Conservation (phyloP, 1,284 basidiomycete species). For the Tilletia caries region DNA sequence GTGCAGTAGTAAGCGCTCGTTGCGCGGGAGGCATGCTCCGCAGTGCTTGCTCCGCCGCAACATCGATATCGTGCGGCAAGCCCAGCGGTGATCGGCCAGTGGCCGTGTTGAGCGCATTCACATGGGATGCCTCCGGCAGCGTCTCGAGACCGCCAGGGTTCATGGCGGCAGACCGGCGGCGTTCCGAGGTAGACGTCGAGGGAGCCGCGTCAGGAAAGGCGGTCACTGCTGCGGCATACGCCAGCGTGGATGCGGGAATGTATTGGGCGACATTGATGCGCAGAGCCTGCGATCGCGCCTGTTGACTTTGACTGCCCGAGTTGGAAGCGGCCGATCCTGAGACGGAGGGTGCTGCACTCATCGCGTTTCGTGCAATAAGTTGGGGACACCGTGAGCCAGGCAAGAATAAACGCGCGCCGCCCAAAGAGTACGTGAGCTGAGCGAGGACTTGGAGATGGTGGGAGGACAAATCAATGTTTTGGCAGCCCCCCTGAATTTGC, state of each 20-base stretch:
- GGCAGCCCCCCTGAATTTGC: background rate
- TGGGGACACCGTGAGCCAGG: background rate
- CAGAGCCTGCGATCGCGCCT: background rate
- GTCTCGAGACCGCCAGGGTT: conserved; percentile 30
- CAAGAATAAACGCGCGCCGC: background rate
- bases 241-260: conserved; percentile 7
- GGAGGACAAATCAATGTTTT: too few relatives aligned
- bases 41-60: conserved; percentile 30
- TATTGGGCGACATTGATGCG: conserved; percentile 12
- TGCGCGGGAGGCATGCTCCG: conserved; percentile 31
- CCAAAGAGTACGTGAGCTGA: too few relatives aligned
- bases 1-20: conserved; percentile 25
- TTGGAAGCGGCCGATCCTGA: background rate
- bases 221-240: background rate
- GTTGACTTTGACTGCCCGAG: background rate
- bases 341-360: background rate
- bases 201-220: background rate
- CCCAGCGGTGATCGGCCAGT: conserved; percentile 36
- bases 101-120: conserved; percentile 42
- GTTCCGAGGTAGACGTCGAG: background rate
- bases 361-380: background rate
- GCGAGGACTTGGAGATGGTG: too few relatives aligned
- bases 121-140: conserved; percentile 45
- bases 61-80: conserved; percentile 33
- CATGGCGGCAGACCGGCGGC: background rate